phyloP scores from a whole-genome alignment of 495 filamentous ascomycete species.

The Penicilliopsis zonata region DNA sequence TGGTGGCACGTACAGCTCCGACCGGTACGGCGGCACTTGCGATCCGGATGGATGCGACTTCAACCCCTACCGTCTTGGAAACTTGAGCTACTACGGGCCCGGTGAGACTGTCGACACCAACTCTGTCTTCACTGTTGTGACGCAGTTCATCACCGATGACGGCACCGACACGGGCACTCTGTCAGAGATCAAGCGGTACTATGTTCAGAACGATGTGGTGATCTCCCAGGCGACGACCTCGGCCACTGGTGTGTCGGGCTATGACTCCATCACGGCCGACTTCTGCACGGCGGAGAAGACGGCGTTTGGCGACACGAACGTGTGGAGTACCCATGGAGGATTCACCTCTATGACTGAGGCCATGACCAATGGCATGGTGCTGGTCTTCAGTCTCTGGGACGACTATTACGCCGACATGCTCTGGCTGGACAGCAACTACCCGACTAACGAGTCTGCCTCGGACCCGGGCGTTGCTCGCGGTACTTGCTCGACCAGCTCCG shows the following conservation, averaged over 20 bases:
- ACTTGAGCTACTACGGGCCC: constrained; percentile 49
- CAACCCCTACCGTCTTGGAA: constrained; percentile 61
- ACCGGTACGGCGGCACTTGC: constrained; percentile 44
- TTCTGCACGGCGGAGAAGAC: constrained; percentile 52
- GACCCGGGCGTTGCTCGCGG: constrained; percentile 59
- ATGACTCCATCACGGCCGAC: constrained; percentile 45
- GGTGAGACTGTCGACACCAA: constrained; percentile 51
- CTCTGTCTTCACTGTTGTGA: constrained; percentile 53
- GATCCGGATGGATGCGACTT: constrained; percentile 72
- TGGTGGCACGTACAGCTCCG: constrained; percentile 32
- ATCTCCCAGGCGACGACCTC: constrained; percentile 46
- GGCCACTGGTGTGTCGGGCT: constrained; percentile 36
- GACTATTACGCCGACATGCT: constrained; percentile 69
- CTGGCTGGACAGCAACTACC: constrained; percentile 74
- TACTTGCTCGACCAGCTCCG: constrained; percentile 49
- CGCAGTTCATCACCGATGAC: constrained; percentile 53
- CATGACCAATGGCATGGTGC: constrained; percentile 49
- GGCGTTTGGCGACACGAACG: constrained; percentile 47
- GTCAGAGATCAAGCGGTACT: constrained; percentile 56
- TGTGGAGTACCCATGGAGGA: constrained; percentile 50
- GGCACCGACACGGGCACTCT: constrained; percentile 42
- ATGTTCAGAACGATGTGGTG: constrained; percentile 55
- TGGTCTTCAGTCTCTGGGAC: constrained; percentile 73
- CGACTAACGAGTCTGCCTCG: constrained; percentile 39
- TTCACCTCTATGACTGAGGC: constrained; percentile 43